These are phyloP conservation scores for Lantana camara DNA, from an alignment of 257 asterid genomes.

Conservation along the genomic window DNA sequence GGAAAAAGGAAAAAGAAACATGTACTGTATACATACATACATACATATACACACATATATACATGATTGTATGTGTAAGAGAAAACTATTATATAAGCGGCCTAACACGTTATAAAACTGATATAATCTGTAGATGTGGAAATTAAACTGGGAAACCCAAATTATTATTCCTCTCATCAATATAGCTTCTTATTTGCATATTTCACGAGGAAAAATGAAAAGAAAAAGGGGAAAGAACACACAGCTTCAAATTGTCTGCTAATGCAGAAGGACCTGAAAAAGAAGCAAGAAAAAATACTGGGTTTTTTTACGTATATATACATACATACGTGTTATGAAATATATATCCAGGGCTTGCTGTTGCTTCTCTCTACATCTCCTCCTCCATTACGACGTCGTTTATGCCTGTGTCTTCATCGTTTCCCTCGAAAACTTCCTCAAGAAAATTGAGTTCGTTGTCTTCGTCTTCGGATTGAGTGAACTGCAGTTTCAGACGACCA, in stretches of 20 bases:
- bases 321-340: neutral
- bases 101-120: neutral
- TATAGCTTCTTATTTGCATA: conserved; percentile 27
- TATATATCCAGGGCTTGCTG: neutral
- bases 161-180: conserved; percentile 4
- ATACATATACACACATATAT: too few relatives aligned
- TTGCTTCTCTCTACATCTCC: conserved; percentile 20
- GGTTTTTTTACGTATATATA: too few relatives aligned
- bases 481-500: conserved; percentile 67
- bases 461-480: conserved; percentile 62
- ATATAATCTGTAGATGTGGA: neutral
- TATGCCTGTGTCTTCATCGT: neutral
- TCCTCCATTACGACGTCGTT: conserved; percentile 15
- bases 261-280: conserved; percentile 18
- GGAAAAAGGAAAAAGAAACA: too few relatives aligned
- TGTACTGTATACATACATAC: too few relatives aligned
- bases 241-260: conserved; percentile 10
- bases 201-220: neutral
- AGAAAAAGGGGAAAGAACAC: neutral
- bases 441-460: neutral
- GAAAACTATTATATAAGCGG: neutral
- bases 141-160: neutral
- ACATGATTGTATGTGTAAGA: too few relatives aligned
- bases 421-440: conserved; percentile 12
- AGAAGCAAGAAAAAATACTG: conserved; percentile 14